Percentiles rank a stretch among this genome's conserved stretches.
Conservation (phyloP, 768 basidiomycete species). For the Phallus indusiatus region DNA sequence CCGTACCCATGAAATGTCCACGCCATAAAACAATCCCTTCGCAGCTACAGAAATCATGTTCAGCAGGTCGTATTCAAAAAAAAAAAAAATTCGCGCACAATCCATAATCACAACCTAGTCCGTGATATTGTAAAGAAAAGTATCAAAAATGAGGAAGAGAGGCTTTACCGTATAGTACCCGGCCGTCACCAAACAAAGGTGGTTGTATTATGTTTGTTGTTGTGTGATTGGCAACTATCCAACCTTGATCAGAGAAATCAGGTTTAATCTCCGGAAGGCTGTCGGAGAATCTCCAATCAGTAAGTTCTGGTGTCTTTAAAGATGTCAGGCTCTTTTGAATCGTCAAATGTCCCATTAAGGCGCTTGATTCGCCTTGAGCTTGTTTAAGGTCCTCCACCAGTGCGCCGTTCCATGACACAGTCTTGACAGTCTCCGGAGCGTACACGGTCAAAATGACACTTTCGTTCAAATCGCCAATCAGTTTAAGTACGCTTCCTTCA, state of each 20-base stretch:
- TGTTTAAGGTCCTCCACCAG: constrained; percentile 17
- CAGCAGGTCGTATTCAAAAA: constrained; percentile 5
- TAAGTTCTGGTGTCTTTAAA: constrained; percentile 25
- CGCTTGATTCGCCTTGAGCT: constrained; percentile 22
- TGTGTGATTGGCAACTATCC: constrained; percentile 63
- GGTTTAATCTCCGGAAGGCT: constrained; percentile 60
- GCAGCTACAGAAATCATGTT: constrained; percentile 39
- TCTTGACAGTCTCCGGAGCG: constrained; percentile 40
- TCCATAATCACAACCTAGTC: constrained; percentile 58
- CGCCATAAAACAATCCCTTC: constrained; percentile 78
- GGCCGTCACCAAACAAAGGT: constrained; percentile 64
- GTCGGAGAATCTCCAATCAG: constrained; percentile 66
- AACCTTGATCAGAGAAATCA: constrained; percentile 51
- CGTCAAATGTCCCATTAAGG: constrained; percentile 40
- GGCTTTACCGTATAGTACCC: constrained; percentile 55
- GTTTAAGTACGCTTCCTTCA: constrained; percentile 30
- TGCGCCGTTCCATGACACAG: constrained; percentile 68
- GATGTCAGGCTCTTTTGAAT: background rate
- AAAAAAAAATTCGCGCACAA: constrained; percentile 51
- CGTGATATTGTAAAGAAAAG: background rate
- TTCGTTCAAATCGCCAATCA: constrained; percentile 61
- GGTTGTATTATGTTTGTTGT: constrained; percentile 63
- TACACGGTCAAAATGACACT: constrained; percentile 53
- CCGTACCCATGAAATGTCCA: constrained; percentile 64
- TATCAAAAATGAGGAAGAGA: background rate